Percentiles rank a stretch among this genome's conserved stretches.
Conservation (phyloP, 495 filamentous ascomycete species). For the Cenococcum geophilum region DNA sequence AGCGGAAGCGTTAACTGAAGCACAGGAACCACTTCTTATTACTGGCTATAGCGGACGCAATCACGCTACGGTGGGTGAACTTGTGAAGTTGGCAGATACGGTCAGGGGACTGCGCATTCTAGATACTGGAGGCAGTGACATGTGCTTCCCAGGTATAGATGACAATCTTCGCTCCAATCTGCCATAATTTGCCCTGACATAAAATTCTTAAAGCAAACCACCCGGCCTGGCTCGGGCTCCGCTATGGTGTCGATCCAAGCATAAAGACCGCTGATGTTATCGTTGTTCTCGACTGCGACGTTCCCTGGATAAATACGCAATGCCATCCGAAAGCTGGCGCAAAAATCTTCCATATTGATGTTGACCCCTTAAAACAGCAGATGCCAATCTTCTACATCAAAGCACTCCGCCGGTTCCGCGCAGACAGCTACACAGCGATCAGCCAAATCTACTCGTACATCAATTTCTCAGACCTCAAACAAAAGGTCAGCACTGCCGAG, state of each 20-base stretch:
- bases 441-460: conserved; percentile 59
- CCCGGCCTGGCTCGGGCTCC: conserved; percentile 61
- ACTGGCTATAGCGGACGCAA: conserved; percentile 81
- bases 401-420: conserved; percentile 67
- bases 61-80: conserved; percentile 57
- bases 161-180: background rate
- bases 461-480: conserved; percentile 41
- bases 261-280: conserved; percentile 79
- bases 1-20: conserved; percentile 61
- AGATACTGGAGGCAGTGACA: conserved; percentile 86
- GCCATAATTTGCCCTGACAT: background rate
- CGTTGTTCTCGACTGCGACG: conserved; percentile 76
- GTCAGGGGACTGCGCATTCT: conserved; percentile 77
- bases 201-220: conserved; percentile 20
- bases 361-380: conserved; percentile 41
- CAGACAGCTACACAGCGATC: conserved; percentile 63
- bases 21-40: conserved; percentile 70
- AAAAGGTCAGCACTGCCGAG: conserved; percentile 22
- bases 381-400: conserved; percentile 64
- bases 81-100: conserved; percentile 71
- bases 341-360: conserved; percentile 40
- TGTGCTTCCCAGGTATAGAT: conserved; percentile 69
- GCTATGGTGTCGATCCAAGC: conserved; percentile 67
- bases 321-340: conserved; percentile 41
- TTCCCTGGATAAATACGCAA: conserved; percentile 59